Percentiles rank a stretch among this genome's conserved stretches.
These are phyloP conservation scores for Phytophthora multivora DNA, from an alignment of 352 stramenopile genomes.

Conservation along the genomic window DNA sequence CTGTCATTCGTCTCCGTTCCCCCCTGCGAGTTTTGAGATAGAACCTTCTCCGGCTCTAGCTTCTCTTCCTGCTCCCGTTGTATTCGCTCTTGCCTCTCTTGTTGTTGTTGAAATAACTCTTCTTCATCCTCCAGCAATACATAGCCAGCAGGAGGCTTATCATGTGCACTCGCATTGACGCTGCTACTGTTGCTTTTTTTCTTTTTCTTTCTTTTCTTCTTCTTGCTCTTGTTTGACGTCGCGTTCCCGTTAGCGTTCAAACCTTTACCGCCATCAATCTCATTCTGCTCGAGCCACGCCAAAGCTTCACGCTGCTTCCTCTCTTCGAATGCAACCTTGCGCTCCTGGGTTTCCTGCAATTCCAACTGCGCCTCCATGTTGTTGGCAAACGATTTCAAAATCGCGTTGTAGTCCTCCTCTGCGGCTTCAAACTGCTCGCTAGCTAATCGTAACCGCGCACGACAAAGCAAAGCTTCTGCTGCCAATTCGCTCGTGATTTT, in stretches of 20 bases:
- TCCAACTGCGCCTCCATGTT: constrained; percentile 85
- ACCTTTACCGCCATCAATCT: constrained; percentile 20
- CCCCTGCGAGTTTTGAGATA: background rate
- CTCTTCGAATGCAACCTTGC: constrained; percentile 45
- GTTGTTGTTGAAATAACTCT: constrained; percentile 30
- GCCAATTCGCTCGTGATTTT: constrained; percentile 68
- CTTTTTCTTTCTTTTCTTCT: constrained; percentile 79
- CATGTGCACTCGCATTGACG: constrained; percentile 2
- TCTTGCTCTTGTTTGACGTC: constrained; percentile 54
- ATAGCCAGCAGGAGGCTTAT: constrained; percentile 33
- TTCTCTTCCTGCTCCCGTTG: constrained; percentile 17
- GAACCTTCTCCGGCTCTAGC: constrained; percentile 1
- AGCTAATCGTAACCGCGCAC: constrained; percentile 52
- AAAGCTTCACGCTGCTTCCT: constrained; percentile 54
- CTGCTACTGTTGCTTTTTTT: constrained; percentile 39
- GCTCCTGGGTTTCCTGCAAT: constrained; percentile 54
- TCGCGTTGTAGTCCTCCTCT: constrained; percentile 63
- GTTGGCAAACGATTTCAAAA: constrained; percentile 65
- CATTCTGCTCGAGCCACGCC: constrained; percentile 57
- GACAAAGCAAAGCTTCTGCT: constrained; percentile 52
- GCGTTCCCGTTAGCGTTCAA: constrained; percentile 27
- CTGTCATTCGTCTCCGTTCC: constrained; percentile 5
- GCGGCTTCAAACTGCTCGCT: constrained; percentile 62
- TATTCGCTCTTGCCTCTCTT: constrained; percentile 24
- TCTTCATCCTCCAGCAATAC: constrained; percentile 56